phyloP scores from a whole-genome alignment of 495 filamentous ascomycete genomes.

The Aeminium ludgeri region DNA sequence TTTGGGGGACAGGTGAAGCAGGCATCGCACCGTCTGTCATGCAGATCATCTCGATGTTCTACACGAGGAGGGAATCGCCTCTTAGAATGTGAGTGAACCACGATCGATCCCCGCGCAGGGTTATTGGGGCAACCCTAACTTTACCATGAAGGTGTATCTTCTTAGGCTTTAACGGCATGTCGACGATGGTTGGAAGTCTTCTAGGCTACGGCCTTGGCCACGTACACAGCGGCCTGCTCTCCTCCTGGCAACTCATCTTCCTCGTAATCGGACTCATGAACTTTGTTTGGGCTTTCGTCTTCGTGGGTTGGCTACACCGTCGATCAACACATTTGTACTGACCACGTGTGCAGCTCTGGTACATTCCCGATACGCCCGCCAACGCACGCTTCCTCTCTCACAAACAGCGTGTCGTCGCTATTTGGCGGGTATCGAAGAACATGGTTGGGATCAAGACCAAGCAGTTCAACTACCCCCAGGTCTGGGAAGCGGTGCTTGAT shows the following conservation, averaged over 20 bases:
- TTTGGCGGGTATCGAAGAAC: constrained; percentile 10
- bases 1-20: not conserved
- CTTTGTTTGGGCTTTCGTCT: constrained; percentile 9
- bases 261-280: constrained; percentile 9
- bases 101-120: too few relatives aligned
- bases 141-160: constrained; percentile 19
- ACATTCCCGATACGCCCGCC: constrained; percentile 5
- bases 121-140: too few relatives aligned
- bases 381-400: constrained; percentile 5
- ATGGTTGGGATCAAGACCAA: constrained; percentile 11
- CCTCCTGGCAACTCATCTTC: constrained; percentile 12
- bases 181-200: constrained; percentile 2
- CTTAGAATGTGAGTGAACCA: too few relatives aligned
- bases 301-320: not conserved
- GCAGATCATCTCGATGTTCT: constrained; percentile 10
- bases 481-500: constrained; percentile 7
- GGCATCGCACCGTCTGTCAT: constrained; percentile 9
- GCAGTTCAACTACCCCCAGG: constrained; percentile 7
- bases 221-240: not conserved
- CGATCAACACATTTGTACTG: not conserved
- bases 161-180: constrained; percentile 15
- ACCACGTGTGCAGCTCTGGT: not conserved
- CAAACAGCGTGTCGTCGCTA: constrained; percentile 9
- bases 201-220: constrained; percentile 7
- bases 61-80: constrained; percentile 2